These are phyloP conservation scores for Benincasa hispida DNA, from an alignment of 306 rosid species.

Conservation along the genomic window DNA sequence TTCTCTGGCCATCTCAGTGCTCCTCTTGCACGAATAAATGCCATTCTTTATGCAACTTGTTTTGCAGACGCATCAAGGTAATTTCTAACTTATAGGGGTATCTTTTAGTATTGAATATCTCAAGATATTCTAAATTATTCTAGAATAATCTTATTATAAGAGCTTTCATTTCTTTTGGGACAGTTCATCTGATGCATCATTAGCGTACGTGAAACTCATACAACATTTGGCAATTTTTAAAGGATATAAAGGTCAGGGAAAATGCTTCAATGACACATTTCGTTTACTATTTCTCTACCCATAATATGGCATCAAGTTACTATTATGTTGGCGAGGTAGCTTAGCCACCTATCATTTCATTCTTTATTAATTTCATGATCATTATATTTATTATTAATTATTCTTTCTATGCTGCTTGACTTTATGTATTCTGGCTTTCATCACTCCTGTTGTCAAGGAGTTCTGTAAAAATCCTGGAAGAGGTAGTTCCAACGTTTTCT, in stretches of 20 bases:
- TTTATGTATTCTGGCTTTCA: neutral
- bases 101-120: neutral
- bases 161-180: conserved; percentile 4
- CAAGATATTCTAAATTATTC: neutral
- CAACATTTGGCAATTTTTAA: conserved; percentile 81
- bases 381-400: neutral
- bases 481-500: neutral
- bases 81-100: neutral
- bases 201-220: conserved; percentile 85
- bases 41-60: conserved; percentile 77
- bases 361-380: neutral
- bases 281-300: neutral
- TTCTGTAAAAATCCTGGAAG: neutral
- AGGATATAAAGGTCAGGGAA: conserved; percentile 77
- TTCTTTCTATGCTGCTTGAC: neutral
- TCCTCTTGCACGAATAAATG: conserved; percentile 74
- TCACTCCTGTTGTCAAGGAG: neutral
- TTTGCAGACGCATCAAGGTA: conserved; percentile 95
- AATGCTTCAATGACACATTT: conserved; percentile 2
- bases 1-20: conserved; percentile 29
- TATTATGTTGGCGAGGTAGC: neutral
- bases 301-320: neutral
- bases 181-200: conserved; percentile 83
- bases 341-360: neutral
- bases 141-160: conserved; percentile 1